phyloP scores from a whole-genome alignment of 2,329 filamentous ascomycete genomes.

The Graphilbum ipis-grandicollis region DNA sequence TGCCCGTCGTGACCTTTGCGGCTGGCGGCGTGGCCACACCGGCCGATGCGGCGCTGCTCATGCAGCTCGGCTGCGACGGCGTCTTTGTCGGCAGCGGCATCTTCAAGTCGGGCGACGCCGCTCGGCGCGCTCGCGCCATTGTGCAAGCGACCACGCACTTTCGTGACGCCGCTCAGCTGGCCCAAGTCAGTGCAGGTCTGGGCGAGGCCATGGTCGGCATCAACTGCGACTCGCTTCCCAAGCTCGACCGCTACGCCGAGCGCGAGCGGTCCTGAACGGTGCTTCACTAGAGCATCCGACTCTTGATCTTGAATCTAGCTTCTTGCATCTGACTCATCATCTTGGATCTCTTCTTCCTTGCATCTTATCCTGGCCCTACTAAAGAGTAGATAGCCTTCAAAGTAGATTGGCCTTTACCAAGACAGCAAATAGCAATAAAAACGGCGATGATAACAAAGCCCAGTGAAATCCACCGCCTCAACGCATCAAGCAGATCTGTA shows the following conservation, averaged over 20 bases:
- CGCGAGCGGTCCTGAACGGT: too few species aligned
- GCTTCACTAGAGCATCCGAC: too few species aligned
- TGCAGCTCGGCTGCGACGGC: constrained; percentile 95
- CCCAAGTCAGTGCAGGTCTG: constrained; percentile 71
- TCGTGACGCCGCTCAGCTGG: constrained; percentile 68
- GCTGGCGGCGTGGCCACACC: constrained; percentile 99
- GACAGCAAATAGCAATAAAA: too few species aligned
- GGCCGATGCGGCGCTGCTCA: constrained; percentile 89
- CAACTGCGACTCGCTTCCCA: constrained; percentile 19
- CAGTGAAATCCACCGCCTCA: too few species aligned
- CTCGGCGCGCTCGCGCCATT: constrained; percentile 82
- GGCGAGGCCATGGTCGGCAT: constrained; percentile 99
- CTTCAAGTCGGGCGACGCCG: constrained; percentile 89
- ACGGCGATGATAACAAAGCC: too few species aligned
- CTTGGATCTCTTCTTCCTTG: too few species aligned
- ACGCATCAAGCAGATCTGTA: too few species aligned
- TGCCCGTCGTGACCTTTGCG: constrained; percentile 95
- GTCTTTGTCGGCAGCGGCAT: constrained; percentile 95
- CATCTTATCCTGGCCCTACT: too few species aligned
- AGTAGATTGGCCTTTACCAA: too few species aligned
- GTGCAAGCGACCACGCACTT: constrained; percentile 88
- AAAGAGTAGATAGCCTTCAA: too few species aligned
- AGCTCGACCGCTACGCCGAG: background rate
- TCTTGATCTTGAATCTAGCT: too few species aligned
- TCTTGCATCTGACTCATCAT: too few species aligned